phyloP scores from a whole-genome alignment of 2,329 filamentous ascomycete species.

The Colletotrichum graminicola region DNA sequence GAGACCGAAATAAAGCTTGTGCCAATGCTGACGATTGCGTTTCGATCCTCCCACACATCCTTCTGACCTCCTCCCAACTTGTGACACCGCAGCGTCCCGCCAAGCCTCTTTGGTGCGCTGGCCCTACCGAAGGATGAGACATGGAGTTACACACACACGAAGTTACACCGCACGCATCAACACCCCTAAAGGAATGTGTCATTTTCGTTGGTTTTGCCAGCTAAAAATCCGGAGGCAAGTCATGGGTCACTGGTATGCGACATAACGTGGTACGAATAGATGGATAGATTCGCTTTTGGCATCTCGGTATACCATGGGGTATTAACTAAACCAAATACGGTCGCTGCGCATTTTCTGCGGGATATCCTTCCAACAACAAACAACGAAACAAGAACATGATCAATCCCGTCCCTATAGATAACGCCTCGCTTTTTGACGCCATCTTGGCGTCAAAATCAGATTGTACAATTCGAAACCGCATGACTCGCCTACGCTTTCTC shows the following conservation, averaged over 20 bases:
- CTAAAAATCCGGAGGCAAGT: background rate
- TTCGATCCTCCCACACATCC: conserved; percentile 29
- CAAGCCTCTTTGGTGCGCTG: conserved; percentile 24
- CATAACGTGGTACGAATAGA: background rate
- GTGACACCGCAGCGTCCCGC: conserved; percentile 31
- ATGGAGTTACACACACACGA: conserved; percentile 15
- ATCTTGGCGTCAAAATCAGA: conserved; percentile 13
- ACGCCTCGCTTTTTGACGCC: conserved; percentile 36
- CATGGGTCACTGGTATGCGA: background rate
- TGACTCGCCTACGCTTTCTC: background rate
- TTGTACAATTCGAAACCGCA: conserved; percentile 26
- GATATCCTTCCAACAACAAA: conserved; percentile 39
- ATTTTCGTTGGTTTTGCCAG: background rate
- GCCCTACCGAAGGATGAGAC: conserved; percentile 26
- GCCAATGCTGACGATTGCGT: conserved; percentile 35
- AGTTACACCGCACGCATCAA: conserved; percentile 14
- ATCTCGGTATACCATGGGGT: conserved; percentile 36
- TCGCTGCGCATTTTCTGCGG: conserved; percentile 35
- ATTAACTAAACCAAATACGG: conserved; percentile 37
- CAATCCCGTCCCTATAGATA: conserved; percentile 35
- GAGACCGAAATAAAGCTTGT: conserved; percentile 30
- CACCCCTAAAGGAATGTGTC: background rate
- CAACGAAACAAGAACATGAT: conserved; percentile 20
- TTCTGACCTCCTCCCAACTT: conserved; percentile 16
- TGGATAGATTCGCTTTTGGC: conserved; percentile 25